Evolutionary conservation across 2,329 filamentous ascomycete species (phyloP), one percentile per base, ranked within the genome.

Genomic region (Fusarium neocosmosporiellum): DNA sequence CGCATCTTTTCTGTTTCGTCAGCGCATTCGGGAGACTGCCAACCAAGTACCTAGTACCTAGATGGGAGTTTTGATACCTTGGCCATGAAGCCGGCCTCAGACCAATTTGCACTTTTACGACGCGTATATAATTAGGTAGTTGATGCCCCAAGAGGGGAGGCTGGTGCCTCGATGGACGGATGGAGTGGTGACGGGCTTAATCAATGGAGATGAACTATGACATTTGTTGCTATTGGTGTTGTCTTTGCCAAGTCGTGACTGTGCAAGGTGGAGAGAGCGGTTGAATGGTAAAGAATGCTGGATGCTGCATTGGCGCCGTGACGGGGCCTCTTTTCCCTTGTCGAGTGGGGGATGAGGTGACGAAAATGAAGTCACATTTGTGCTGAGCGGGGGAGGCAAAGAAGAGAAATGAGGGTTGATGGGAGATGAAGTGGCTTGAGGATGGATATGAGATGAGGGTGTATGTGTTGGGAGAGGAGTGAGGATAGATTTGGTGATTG

Each of bases 91-190:
- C 73, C 67, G 59, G 66, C 61, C 46, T 50, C 63, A 67, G 63
- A 65, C 64, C 69, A 76, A 58, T 72, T 70, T 73, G 70, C 66
- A 72, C 66, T 67, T 72, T 78, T 66, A 77, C 59, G 70, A 76
- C 65, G 34, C 69, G 66, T 75, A 78, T 63, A 78, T 78, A 77
- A 73, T 74, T 63, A 73, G 58, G 33, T 50, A 73, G 58, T 57
- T 50, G 46, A 60, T 64, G 39, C 57, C 71, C 64, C 46, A 27
- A 36, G 66, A 62, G 62, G 70, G 43, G 57, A 63, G 73, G 62
- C 36, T 41, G 61, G 48, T 20, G 46, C 46, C 46, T 50, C 46
- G 46, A 13, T 50, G 46, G 46, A 50, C 66, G 48, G 53, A 57
- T 55, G 59, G 37, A 36, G 60, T 61, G 37, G 55, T 59, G 67